phyloP scores from a whole-genome alignment of 495 filamentous ascomycete species.

The Neurospora hispaniola region DNA sequence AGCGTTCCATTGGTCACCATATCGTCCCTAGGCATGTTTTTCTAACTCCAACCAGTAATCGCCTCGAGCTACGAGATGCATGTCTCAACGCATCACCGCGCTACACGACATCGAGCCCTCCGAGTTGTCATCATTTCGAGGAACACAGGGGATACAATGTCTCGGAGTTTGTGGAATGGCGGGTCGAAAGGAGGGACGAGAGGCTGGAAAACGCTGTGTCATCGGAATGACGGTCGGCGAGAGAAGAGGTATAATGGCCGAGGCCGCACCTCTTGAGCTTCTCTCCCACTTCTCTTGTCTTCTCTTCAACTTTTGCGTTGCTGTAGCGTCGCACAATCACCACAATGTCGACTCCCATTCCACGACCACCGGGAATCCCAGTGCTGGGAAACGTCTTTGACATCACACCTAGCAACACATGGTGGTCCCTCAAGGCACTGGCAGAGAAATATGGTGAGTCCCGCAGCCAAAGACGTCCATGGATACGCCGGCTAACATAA shows the following conservation, averaged over 20 bases:
- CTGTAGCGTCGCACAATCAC: background rate
- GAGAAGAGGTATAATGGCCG: background rate
- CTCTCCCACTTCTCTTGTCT: background rate
- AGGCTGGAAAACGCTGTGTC: background rate
- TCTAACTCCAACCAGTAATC: background rate
- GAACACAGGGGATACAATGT: background rate
- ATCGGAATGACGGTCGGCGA: background rate
- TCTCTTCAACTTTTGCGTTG: background rate
- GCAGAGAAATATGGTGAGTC: conserved; percentile 51
- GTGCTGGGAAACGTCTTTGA: conserved; percentile 59
- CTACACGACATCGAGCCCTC: background rate
- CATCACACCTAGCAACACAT: conserved; percentile 49
- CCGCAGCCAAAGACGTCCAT: background rate
- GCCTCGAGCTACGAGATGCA: background rate
- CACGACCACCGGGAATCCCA: conserved; percentile 55
- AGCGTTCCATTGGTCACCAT: background rate
- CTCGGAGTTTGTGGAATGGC: background rate
- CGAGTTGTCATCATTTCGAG: background rate
- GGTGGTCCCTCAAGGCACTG: conserved; percentile 51
- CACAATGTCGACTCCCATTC: conserved; percentile 44
- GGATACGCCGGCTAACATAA: conserved; percentile 5
- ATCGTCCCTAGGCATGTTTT: background rate
- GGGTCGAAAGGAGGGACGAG: background rate
- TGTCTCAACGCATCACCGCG: background rate
- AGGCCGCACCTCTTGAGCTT: background rate